Base-by-base conservation (phyloP, 1,284 basidiomycete species). In the Apiotrichum siamense region DNA sequence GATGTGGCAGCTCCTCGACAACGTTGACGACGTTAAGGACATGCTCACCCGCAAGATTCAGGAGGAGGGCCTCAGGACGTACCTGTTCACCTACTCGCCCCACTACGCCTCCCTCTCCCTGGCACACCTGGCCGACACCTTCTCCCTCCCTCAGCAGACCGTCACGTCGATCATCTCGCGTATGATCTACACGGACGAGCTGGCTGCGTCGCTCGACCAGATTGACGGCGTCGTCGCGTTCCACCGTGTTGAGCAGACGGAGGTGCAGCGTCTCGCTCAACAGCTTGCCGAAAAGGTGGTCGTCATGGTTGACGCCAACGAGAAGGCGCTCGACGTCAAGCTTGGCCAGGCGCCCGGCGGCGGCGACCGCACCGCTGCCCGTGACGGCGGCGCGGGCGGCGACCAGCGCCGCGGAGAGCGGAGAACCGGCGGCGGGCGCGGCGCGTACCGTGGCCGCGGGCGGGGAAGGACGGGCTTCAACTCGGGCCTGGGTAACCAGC, bases 101-200 rank as follows among this genome's bases (percentile, higher is more conserved):
- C 85, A 94, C 76, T 98, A 99, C 78, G 86, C 82, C 66, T 88
- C 90, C 11, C 81, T 97, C 35, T 94, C 93, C 9, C 80, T 98
- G 36, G 81, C 83, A 7, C 81, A 93, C 52, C 83, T 98, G 43
- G 84, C 92, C 7, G 80, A 82, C 52, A 96, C 88, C 3, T 97
- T 98, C 77, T 85, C 85, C 26, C 79, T 98, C 15, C 80, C 89
- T 7, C 74, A 86, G 50, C 81, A 84, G 45, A 77, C 83, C 13
- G 90, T 97, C 9, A 91, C 87, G 6, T 93, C 92, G 23, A 84
- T 97, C 63, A 88, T 97, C 42, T 93, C 88, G 41, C 90, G 92
- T 76, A 97, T 99, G 96, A 97, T 98, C 67, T 97, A 93, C 91
- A 91, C 83, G 64, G 96, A 97, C 70, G 93, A 97, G 72, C 79